phyloP scores from a whole-genome alignment of 495 filamentous ascomycete species.

The Poronia punctata region DNA sequence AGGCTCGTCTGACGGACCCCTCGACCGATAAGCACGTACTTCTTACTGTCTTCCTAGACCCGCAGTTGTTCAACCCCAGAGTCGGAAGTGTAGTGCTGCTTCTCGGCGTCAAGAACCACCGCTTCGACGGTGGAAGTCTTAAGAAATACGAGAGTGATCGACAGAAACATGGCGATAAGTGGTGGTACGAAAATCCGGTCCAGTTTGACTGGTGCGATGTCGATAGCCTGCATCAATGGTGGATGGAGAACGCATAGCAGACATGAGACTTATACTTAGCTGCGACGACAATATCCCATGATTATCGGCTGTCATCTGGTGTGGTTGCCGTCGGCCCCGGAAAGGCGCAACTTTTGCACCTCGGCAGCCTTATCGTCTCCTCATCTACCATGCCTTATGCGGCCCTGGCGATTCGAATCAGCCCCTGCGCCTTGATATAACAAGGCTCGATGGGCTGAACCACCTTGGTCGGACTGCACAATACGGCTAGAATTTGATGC shows the following conservation, averaged over 20 bases:
- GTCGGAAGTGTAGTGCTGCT: constrained; percentile 37
- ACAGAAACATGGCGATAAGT: constrained; percentile 20
- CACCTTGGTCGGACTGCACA: no score
- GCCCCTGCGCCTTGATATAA: no score
- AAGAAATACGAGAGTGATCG: constrained; percentile 41
- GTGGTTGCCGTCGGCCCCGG: no score
- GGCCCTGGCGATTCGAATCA: no score
- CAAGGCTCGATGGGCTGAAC: no score
- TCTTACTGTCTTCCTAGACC: constrained; percentile 40
- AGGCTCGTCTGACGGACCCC: constrained; percentile 33
- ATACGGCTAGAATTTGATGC: no score
- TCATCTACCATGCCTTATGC: no score
- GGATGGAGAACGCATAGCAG: constrained; percentile 13
- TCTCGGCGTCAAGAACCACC: constrained; percentile 41
- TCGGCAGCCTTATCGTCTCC: no score
- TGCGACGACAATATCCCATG: not conserved
- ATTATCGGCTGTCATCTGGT: no score
- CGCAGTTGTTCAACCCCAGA: constrained; percentile 30
- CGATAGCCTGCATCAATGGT: constrained; percentile 32
- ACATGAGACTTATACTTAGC: not conserved
- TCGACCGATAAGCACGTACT: constrained; percentile 36
- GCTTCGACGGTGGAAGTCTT: constrained; percentile 38
- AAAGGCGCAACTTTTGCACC: no score
- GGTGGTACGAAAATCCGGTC: constrained; percentile 37
- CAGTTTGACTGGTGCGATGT: constrained; percentile 37